These are phyloP conservation scores for Paxillus involutus DNA, from an alignment of 768 basidiomycete genomes.

Conservation along the genomic window DNA sequence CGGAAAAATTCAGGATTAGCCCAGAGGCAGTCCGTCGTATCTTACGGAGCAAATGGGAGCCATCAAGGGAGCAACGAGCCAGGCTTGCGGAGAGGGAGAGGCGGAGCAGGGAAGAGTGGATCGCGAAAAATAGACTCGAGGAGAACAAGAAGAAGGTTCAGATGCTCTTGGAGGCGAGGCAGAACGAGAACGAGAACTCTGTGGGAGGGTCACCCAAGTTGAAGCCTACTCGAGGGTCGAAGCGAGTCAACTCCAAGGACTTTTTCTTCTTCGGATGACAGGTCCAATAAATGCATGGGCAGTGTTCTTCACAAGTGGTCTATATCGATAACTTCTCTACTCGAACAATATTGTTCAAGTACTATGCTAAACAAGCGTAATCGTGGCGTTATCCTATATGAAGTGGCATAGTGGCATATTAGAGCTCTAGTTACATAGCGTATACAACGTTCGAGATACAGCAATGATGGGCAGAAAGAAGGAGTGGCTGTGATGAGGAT, in stretches of 20 bases:
- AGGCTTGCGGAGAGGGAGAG: slow-evolving; percentile 53
- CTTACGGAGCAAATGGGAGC: slow-evolving; percentile 72
- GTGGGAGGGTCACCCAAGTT: neutral
- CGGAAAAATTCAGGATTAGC: slow-evolving; percentile 74
- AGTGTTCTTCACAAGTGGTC: neutral
- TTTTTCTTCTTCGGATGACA: slow-evolving; percentile 43
- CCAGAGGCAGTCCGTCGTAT: slow-evolving; percentile 82
- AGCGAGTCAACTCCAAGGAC: slow-evolving; percentile 32
- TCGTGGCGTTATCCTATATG: slow-evolving; percentile 7
- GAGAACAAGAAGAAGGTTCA: slow-evolving; percentile 41
- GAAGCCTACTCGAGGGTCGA: slow-evolving; percentile 10
- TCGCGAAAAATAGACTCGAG: slow-evolving; percentile 38
- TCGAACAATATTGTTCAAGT: neutral
- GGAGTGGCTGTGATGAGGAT: slow-evolving; percentile 2
- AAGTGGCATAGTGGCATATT: slow-evolving; percentile 8
- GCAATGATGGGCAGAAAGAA: slow-evolving; percentile 4
- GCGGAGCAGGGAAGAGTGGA: slow-evolving; percentile 38
- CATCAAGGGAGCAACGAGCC: slow-evolving; percentile 51
- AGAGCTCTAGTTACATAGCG: slow-evolving; percentile 4
- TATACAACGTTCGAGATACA: slow-evolving; percentile 12
- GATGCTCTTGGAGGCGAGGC: slow-evolving; percentile 24
- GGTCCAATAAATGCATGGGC: neutral
- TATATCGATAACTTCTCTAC: neutral
- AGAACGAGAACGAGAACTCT: slow-evolving; percentile 10
- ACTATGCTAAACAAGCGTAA: slow-evolving; percentile 2